phyloP scores from a whole-genome alignment of 768 basidiomycete genomes.

The Rhizopogon vinicolor region DNA sequence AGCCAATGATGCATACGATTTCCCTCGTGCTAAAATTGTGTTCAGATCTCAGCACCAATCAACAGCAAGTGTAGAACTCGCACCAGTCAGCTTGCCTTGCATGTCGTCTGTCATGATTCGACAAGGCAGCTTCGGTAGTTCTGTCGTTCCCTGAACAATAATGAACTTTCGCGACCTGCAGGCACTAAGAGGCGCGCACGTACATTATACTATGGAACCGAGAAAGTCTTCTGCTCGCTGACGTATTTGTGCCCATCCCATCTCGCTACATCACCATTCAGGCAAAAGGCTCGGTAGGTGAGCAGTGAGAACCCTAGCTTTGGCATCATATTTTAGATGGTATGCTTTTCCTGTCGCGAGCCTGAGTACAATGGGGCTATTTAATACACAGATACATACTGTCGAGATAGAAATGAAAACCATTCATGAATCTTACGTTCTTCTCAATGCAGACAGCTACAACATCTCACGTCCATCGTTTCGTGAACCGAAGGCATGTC shows the following conservation, averaged over 20 bases:
- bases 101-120: slow-evolving; percentile 6
- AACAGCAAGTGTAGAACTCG: not conserved
- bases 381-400: too few relatives aligned
- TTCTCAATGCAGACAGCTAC: too few relatives aligned
- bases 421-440: too few relatives aligned
- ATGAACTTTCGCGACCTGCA: not conserved
- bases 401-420: too few relatives aligned
- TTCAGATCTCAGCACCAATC: not conserved
- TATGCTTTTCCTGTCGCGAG: too few relatives aligned
- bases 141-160: slow-evolving; percentile 9
- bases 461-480: too few relatives aligned
- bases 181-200: not conserved
- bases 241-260: slow-evolving; percentile 11
- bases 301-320: too few relatives aligned
- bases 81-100: slow-evolving; percentile 7
- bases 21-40: slow-evolving; percentile 5
- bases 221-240: not conserved
- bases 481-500: too few relatives aligned
- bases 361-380: too few relatives aligned
- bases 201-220: slow-evolving; percentile 5
- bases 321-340: too few relatives aligned
- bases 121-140: slow-evolving; percentile 5
- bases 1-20: slow-evolving; percentile 5
- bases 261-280: not conserved
- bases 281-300: not conserved